phyloP scores from a whole-genome alignment of 2,329 filamentous ascomycete species.

The Sphaerulina populicola region DNA sequence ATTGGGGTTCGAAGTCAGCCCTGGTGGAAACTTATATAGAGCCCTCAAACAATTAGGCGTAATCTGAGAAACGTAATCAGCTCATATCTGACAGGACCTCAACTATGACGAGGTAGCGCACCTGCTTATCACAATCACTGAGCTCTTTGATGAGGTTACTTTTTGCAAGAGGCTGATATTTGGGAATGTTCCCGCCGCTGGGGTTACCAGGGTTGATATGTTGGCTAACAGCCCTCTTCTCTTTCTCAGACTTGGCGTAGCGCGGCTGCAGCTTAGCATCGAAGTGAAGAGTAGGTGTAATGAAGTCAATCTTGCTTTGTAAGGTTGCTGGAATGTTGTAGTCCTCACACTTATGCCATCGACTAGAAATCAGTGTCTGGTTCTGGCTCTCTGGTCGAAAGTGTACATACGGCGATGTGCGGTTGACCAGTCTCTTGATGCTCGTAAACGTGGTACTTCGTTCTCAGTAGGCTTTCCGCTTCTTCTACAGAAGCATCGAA shows the following conservation, averaged over 20 bases:
- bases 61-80: constrained; percentile 14
- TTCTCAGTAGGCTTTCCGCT: constrained; percentile 35
- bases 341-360: constrained; percentile 27
- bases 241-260: constrained; percentile 4
- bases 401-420: constrained; percentile 27
- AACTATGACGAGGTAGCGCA: background rate
- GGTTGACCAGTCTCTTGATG: constrained; percentile 44
- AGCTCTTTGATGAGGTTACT: constrained; percentile 12
- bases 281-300: constrained; percentile 49
- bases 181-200: constrained; percentile 13
- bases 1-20: constrained; percentile 22
- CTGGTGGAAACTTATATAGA: constrained; percentile 38
- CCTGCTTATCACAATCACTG: constrained; percentile 17
- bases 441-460: constrained; percentile 53
- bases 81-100: background rate
- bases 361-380: no score
- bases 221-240: constrained; percentile 17
- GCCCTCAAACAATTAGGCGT: constrained; percentile 39
- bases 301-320: constrained; percentile 47
- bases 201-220: constrained; percentile 6
- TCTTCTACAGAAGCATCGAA: constrained; percentile 37
- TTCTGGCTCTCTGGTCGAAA: no score
- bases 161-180: constrained; percentile 10
- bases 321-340: constrained; percentile 45
- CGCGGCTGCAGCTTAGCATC: constrained; percentile 14